Conservation (phyloP, 1,139 yeast species). For the Ogataea hybrid region DNA sequence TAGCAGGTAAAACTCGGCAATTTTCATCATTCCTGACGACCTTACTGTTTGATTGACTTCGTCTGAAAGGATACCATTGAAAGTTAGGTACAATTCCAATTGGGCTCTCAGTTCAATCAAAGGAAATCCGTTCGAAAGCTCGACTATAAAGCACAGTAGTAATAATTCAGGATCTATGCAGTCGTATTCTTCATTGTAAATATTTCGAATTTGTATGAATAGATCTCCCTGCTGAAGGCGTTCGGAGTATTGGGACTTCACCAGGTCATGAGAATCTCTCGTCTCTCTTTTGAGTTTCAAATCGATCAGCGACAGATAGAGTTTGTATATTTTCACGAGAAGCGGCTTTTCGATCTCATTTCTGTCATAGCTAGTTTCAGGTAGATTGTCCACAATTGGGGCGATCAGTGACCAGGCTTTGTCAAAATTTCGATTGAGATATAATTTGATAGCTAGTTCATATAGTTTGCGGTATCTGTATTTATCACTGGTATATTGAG, state of each 20-base stretch:
- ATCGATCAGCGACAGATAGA: slow-evolving; percentile 29
- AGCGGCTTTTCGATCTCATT: slow-evolving; percentile 15
- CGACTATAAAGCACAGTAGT: slow-evolving; percentile 30
- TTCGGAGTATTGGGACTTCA: slow-evolving; percentile 3
- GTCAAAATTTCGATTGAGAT: slow-evolving; percentile 27
- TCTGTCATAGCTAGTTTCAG: slow-evolving; percentile 1
- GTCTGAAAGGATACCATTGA: slow-evolving; percentile 16
- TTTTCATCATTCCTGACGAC: slow-evolving; percentile 13
- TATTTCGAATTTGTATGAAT: slow-evolving; percentile 16
- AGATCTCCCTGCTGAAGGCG: slow-evolving; percentile 23
- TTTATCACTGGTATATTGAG: no score
- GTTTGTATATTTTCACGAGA: slow-evolving; percentile 22
- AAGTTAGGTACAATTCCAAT: slow-evolving; percentile 21
- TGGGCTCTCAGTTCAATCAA: slow-evolving; percentile 20
- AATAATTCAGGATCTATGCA: slow-evolving; percentile 25
- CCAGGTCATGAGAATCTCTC: slow-evolving; percentile 1
- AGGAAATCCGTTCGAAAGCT: slow-evolving; percentile 26
- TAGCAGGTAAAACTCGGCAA: slow-evolving; percentile 26
- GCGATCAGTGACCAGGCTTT: slow-evolving; percentile 25
- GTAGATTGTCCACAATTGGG: slow-evolving; percentile 19
- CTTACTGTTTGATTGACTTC: slow-evolving; percentile 14
- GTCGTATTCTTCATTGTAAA: slow-evolving; percentile 11
- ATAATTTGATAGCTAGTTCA: slow-evolving; percentile 30
- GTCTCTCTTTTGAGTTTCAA: slow-evolving; percentile 23
- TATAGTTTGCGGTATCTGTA: slow-evolving; percentile 22